phyloP scores from a whole-genome alignment of 225 moss, liverwort and hornwort genomes.

The Thuidium tamariscinum region DNA sequence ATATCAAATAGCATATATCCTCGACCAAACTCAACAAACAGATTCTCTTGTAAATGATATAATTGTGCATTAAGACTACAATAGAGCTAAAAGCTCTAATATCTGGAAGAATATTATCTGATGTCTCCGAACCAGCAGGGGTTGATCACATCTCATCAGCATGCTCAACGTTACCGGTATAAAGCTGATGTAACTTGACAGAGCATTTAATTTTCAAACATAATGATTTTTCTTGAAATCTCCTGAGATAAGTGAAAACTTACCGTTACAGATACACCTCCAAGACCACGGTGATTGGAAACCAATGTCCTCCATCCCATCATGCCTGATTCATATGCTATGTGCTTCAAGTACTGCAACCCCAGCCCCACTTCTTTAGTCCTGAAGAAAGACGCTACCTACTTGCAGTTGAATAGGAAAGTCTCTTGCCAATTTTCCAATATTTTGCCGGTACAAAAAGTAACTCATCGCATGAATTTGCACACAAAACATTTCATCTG shows the following conservation, averaged over 20 bases:
- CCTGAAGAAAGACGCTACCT: not conserved
- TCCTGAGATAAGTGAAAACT: slow-evolving; percentile 4
- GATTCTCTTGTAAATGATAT: not conserved
- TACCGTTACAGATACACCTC: slow-evolving; percentile 79
- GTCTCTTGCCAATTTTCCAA: not conserved
- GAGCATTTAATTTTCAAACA: not conserved
- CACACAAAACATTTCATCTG: not conserved
- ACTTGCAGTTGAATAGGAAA: not conserved
- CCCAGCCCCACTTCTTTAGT: not conserved
- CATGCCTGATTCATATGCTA: slow-evolving; percentile 39
- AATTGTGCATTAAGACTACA: not conserved
- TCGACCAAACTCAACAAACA: not conserved
- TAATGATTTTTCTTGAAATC: not conserved
- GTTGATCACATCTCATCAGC: not conserved
- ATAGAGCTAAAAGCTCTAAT: not conserved
- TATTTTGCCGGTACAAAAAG: not conserved
- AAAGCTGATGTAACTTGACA: not conserved
- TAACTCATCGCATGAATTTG: not conserved
- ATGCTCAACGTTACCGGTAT: not conserved
- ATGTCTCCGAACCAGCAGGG: not conserved
- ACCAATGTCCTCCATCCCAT: slow-evolving; percentile 77
- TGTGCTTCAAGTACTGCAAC: slow-evolving; percentile 75
- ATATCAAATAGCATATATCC: not conserved
- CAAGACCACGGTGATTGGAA: slow-evolving; percentile 82
- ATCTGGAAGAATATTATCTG: not conserved